Evolutionary conservation across 2,329 filamentous ascomycete genomes (phyloP).

Genomic region (Metarhizium humberi): DNA sequence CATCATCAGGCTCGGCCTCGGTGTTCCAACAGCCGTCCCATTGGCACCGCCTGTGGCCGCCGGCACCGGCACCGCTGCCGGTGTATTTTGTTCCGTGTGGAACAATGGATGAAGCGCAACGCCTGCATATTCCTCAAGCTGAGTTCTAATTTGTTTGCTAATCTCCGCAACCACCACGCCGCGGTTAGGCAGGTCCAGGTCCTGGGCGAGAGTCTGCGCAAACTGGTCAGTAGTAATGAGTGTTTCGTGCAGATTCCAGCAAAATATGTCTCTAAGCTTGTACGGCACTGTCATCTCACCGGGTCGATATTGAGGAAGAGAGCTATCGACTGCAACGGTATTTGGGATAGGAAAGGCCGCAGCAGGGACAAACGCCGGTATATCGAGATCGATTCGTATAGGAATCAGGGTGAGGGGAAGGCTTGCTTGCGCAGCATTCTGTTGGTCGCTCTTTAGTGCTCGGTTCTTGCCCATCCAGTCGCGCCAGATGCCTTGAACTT

Average conservation of each 20-base stretch:
- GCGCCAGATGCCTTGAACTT: constrained; percentile 83
- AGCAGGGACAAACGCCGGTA: constrained; percentile 64
- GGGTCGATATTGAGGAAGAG: constrained; percentile 66
- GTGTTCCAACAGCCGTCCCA: constrained; percentile 16
- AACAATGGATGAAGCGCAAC: constrained; percentile 91
- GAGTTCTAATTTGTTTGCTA: constrained; percentile 86
- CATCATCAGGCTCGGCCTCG: constrained; percentile 18
- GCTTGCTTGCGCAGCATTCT: constrained; percentile 56
- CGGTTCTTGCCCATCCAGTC: constrained; percentile 85
- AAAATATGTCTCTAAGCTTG: constrained; percentile 85
- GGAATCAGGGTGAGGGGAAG: constrained; percentile 87
- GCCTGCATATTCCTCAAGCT: constrained; percentile 91
- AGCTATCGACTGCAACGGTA: constrained; percentile 57
- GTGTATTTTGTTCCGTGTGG: constrained; percentile 44
- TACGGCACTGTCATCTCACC: constrained; percentile 77
- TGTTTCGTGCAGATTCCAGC: constrained; percentile 96
- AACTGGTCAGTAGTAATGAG: constrained; percentile 93
- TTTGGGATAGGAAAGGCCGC: constrained; percentile 55
- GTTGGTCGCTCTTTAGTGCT: constrained; percentile 44
- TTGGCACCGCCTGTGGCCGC: constrained; percentile 8
- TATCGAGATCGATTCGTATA: constrained; percentile 91
- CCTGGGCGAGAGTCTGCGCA: constrained; percentile 80
- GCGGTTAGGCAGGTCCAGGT: constrained; percentile 80
- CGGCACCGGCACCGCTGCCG: constrained; percentile 8
- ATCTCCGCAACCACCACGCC: constrained; percentile 65